Conservation (phyloP, 495 filamentous ascomycete genomes). For the Penicillium bovifimosum region DNA sequence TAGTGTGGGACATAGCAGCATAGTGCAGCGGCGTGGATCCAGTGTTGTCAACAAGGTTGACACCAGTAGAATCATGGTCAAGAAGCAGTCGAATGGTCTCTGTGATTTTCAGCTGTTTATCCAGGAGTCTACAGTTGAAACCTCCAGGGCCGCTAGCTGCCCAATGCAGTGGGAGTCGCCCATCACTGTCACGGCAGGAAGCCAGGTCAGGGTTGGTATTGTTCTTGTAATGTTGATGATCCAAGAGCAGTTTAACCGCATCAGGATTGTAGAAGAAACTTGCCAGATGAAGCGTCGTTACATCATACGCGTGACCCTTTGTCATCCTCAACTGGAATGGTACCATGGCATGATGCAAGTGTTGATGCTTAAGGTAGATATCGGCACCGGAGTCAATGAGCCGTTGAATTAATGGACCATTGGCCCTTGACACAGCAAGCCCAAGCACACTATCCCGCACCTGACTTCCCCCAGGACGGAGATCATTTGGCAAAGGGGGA, state of each 20-base stretch:
- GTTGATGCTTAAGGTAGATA: slow-evolving; percentile 1
- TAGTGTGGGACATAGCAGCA: neutral
- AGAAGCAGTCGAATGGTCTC: slow-evolving; percentile 6
- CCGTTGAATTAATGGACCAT: neutral
- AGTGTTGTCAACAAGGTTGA: slow-evolving; percentile 6
- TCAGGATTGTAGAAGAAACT: neutral
- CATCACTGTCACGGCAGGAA: slow-evolving; percentile 6
- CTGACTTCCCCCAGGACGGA: neutral
- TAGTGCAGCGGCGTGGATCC: slow-evolving; percentile 4
- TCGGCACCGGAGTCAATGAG: slow-evolving; percentile 1
- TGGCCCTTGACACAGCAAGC: neutral
- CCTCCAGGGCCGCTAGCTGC: slow-evolving; percentile 2
- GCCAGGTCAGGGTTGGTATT: neutral
- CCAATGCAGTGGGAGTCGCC: slow-evolving; percentile 12
- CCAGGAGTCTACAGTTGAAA: neutral
- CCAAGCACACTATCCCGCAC: neutral
- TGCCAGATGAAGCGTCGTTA: neutral
- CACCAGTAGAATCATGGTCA: slow-evolving; percentile 1
- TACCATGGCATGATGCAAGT: neutral
- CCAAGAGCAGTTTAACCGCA: neutral
- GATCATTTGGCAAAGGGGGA: slow-evolving; percentile 1
- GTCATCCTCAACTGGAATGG: neutral
- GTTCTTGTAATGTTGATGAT: neutral
- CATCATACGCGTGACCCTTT: neutral
- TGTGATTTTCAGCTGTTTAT: slow-evolving; percentile 3